phyloP scores from a whole-genome alignment of 768 basidiomycete species.

The Boletellus emodensis region DNA sequence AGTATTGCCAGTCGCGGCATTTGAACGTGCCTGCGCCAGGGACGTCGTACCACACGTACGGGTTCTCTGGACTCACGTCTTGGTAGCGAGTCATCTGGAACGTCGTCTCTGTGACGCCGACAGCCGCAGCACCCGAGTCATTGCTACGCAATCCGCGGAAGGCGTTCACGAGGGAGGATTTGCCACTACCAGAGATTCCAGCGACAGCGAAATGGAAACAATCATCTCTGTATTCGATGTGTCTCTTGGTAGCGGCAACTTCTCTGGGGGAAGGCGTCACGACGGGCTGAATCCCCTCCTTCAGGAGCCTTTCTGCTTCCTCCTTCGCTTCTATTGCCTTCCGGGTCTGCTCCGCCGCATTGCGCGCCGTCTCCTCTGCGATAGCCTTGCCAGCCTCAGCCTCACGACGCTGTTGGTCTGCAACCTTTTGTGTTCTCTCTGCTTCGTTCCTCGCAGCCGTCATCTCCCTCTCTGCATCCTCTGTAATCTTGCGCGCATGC shows the following conservation, averaged over 20 bases:
- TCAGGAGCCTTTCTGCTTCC: slow-evolving; percentile 12
- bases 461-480: slow-evolving; percentile 16
- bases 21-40: slow-evolving; percentile 21
- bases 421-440: slow-evolving; percentile 7
- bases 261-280: slow-evolving; percentile 12
- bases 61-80: slow-evolving; percentile 11
- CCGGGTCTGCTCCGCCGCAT: slow-evolving; percentile 8
- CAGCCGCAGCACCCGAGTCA: slow-evolving; percentile 15
- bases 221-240: slow-evolving; percentile 24
- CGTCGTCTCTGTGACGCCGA: slow-evolving; percentile 19
- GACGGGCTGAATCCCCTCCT: slow-evolving; percentile 24
- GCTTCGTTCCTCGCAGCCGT: slow-evolving; percentile 11
- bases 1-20: slow-evolving; percentile 21
- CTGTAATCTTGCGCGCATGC: slow-evolving; percentile 5
- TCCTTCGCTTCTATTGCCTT: slow-evolving; percentile 15
- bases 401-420: slow-evolving; percentile 16
- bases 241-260: slow-evolving; percentile 12
- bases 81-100: slow-evolving; percentile 13
- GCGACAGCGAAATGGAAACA: slow-evolving; percentile 34
- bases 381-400: slow-evolving; percentile 14
- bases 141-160: slow-evolving; percentile 29
- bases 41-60: slow-evolving; percentile 22
- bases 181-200: slow-evolving; percentile 32
- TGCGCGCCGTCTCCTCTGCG: slow-evolving; percentile 11
- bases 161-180: slow-evolving; percentile 37